These are phyloP conservation scores for Medicago lupulina DNA, from an alignment of 306 rosid species.

Conservation along the genomic window DNA sequence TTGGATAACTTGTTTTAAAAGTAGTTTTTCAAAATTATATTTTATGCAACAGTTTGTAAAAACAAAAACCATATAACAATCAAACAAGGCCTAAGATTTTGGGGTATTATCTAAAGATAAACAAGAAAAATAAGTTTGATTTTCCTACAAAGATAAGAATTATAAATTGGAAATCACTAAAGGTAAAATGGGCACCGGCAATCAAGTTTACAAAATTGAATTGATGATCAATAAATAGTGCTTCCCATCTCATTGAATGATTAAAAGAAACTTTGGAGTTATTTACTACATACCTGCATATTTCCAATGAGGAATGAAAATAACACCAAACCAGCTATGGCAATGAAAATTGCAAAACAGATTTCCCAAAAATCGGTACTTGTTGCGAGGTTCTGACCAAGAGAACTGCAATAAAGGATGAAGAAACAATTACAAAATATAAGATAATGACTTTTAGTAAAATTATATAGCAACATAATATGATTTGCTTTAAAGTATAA, in stretches of 20 bases:
- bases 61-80: too few species aligned
- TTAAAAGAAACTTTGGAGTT: constrained; percentile 6
- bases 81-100: too few species aligned
- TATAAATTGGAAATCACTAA: neutral
- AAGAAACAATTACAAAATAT: constrained; percentile 26
- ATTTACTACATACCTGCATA: constrained; percentile 51
- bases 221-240: constrained; percentile 18
- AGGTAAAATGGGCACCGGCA: neutral
- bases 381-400: constrained; percentile 79
- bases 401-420: constrained; percentile 61
- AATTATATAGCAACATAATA: constrained; percentile 23
- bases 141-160: neutral
- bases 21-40: too few species aligned
- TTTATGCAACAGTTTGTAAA: too few species aligned
- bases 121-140: neutral
- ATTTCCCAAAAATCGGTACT: constrained; percentile 73
- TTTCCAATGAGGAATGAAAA: constrained; percentile 73
- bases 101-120: neutral
- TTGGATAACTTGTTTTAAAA: too few species aligned
- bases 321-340: constrained; percentile 72
- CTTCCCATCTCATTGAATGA: constrained; percentile 9
- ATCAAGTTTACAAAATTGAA: constrained; percentile 25
- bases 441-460: constrained; percentile 25
- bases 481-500: neutral
- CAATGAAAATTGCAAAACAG: constrained; percentile 62